Conservation (phyloP, 495 filamentous ascomycete genomes). For the Penicillium dipodomyicola region DNA sequence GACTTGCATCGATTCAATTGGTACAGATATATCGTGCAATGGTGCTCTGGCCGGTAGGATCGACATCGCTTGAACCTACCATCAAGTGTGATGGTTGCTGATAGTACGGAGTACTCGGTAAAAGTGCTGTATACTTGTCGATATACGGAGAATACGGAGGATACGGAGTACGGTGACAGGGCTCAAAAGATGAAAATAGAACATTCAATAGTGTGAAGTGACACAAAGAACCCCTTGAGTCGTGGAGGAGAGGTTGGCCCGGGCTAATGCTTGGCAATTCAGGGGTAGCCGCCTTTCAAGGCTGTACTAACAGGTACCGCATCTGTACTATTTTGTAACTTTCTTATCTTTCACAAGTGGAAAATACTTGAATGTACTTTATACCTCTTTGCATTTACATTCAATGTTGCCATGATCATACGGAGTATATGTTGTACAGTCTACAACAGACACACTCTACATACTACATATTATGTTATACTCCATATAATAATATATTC, state of each 20-base stretch:
- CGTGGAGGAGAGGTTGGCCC: conserved; percentile 18
- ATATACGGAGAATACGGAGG: background rate
- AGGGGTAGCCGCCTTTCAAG: conserved; percentile 17
- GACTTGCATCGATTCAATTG: conserved; percentile 21
- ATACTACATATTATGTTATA: too few relatives aligned
- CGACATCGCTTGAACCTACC: conserved; percentile 17
- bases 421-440: background rate
- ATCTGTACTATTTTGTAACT: conserved; percentile 1
- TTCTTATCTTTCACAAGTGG: background rate
- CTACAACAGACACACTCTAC: too few relatives aligned
- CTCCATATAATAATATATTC: too few relatives aligned
- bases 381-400: background rate
- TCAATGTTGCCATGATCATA: background rate
- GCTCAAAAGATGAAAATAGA: conserved; percentile 16
- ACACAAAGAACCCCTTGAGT: conserved; percentile 27
- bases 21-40: conserved; percentile 20
- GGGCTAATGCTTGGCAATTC: conserved; percentile 13
- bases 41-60: conserved; percentile 25
- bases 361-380: background rate
- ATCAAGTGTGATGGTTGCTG: background rate
- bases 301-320: background rate
- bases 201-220: conserved; percentile 25
- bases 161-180: background rate
- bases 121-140: background rate
- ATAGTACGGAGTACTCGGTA: too few relatives aligned